Evolutionary conservation across 2,329 filamentous ascomycete species (phyloP), one percentile per base, ranked within the genome.

Genomic region (Decorospora gaudefroyi): DNA sequence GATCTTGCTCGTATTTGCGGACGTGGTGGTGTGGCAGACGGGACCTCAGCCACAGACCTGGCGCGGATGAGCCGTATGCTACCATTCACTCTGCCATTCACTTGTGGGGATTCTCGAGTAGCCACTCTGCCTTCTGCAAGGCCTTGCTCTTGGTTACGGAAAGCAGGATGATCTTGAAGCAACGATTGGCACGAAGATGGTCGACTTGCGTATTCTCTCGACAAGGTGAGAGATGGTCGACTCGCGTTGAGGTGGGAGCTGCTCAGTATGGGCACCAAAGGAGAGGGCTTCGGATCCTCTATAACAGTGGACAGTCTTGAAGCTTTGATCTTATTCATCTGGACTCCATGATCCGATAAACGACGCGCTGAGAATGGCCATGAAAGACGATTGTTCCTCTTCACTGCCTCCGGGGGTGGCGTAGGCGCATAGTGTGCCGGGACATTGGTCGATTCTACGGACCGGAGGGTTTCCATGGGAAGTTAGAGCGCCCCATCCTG

Each of bases 401-500:
- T 55, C 2, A 37, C 44, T 15, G 53, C 52, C 13, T 59, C 53
- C 10, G 35, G 40, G 1, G 60, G 56, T 39, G 60, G 62, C n/a
- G 55, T 52, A 11, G 62, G 59, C 15, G 49, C 59, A 39, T 61
- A 60, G 36, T 59, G 53, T 3, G 53, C 46, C n/a, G 49, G 48
- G 17, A 43, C 37, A 10, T 39, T 50, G 3, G 37, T 29, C n/a
- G 57, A 40, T 12, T 62, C 51, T 11, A 49, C 27, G 4, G 52
- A 53, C n/a, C 51, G 44, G 36, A 69, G 56, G 0, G 60, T 64
- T 27, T 75, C 72, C n/a, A 65, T 61, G 1, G n/a, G 73, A 76
- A 8, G 61, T 61, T 7, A 76, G 53, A 33, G 70, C 56, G 11
- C 64, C 71, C 73, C 73, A 76, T 25, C 70, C 72, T 10, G 63